Evolutionary conservation across 2,329 filamentous ascomycete species (phyloP), one percentile per base, ranked within the genome.

Genomic region (Bertia moriformis): DNA sequence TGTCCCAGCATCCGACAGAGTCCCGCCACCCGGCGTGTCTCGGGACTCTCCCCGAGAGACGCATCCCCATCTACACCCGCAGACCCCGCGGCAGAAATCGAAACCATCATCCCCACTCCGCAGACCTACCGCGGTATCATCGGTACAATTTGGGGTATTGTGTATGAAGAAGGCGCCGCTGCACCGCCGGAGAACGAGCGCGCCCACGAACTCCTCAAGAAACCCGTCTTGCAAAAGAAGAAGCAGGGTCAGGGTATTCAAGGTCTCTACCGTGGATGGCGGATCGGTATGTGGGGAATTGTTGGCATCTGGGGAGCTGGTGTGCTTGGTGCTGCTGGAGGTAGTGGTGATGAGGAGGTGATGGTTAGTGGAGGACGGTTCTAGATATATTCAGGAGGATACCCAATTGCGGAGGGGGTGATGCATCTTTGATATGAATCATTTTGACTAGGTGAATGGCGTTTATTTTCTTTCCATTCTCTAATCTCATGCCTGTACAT

Each of bases 61-160:
- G 32, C 32, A 7, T 35, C 32, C 17, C 24, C 10, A 10, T 29
- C 24, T 10, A 10, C 24, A 10, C 10, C 24, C n/a, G 24, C 24
- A 10, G 24, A 10, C n/a, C 10, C 24, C 10, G 24, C 24, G 10
- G 15, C 7, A 7, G 32, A 35, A 7, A 66, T 49, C 19, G 47
- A 63, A 29, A 64, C 69, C 40, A 77, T 74, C 0, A 69, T 80
- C 33, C 65, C 81, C 2, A 67, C 71, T 3, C 67, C 72, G 0
- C 73, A 73, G 14, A 68, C 70, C 5, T 82, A 79, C 50, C 62
- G 63, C 24, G 77, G 77, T 24, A 60, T 80, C 3, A 51, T 77
- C 15, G 73, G 73, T 3, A 79, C 75, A 1, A 71, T 79, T 54
- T 80, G 75, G 69, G 66, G 64, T 38, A 73, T 82, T 40, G 60